Evolutionary conservation across 805 yeast genomes (phyloP).

Genomic region (Spathaspora arborariae): DNA sequence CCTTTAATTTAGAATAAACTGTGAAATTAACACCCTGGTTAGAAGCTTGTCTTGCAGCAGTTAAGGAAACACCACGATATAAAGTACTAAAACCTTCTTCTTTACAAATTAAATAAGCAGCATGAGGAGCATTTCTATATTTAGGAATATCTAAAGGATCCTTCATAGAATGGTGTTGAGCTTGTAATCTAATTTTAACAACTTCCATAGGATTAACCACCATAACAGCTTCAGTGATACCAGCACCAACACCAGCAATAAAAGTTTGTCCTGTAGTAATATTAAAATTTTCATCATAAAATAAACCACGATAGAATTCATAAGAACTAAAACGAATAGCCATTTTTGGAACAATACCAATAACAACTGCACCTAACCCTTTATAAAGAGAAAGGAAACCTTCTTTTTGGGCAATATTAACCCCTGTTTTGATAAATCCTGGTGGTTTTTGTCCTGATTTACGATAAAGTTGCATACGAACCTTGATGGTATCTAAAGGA

Average conservation of each 20-base stretch:
- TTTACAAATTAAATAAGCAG: slow-evolving; percentile 72
- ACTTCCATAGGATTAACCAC: slow-evolving; percentile 98
- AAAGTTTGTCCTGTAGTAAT: slow-evolving; percentile 76
- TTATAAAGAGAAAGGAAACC: slow-evolving; percentile 84
- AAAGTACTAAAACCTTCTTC: slow-evolving; percentile 90
- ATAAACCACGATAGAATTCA: slow-evolving; percentile 74
- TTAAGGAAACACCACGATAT: slow-evolving; percentile 91
- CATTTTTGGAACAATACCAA: slow-evolving; percentile 98
- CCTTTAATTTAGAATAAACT: slow-evolving; percentile 82
- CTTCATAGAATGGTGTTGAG: slow-evolving; percentile 86
- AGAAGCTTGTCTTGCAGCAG: slow-evolving; percentile 97
- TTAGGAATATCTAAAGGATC: slow-evolving; percentile 80
- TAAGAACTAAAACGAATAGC: slow-evolving; percentile 94
- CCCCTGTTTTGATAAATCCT: slow-evolving; percentile 83
- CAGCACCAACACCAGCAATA: slow-evolving; percentile 95
- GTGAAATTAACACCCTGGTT: slow-evolving; percentile 99
- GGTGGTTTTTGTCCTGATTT: slow-evolving; percentile 74
- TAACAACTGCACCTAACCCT: slow-evolving; percentile 94
- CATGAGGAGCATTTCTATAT: slow-evolving; percentile 91
- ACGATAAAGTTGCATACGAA: slow-evolving; percentile 89
- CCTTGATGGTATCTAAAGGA: slow-evolving; percentile 97
- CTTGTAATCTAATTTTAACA: slow-evolving; percentile 92
- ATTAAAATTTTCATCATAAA: slow-evolving; percentile 60
- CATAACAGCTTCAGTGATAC: slow-evolving; percentile 90
- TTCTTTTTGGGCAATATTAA: slow-evolving; percentile 71